Conservation (phyloP, 345 rosid genomes). For the Jatropha curcas region DNA sequence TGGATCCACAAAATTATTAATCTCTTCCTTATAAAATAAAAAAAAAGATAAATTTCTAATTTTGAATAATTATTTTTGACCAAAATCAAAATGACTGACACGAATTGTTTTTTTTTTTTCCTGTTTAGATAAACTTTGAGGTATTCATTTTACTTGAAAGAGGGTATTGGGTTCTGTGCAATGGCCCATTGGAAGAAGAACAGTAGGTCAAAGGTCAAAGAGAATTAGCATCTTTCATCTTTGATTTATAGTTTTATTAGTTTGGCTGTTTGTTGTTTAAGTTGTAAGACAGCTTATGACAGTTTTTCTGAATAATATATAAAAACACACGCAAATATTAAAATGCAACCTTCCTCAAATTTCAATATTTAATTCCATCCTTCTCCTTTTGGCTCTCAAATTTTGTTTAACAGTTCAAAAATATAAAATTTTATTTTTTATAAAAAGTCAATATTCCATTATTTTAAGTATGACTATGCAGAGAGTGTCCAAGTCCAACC, state of each 20-base stretch:
- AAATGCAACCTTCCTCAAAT: neutral
- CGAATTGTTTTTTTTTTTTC: too few species aligned
- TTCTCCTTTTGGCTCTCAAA: slow-evolving; percentile 6
- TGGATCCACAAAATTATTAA: too few species aligned
- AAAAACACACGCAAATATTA: neutral
- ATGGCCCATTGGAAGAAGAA: too few species aligned
- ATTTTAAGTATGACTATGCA: neutral
- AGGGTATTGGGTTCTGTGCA: too few species aligned
- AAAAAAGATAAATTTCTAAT: too few species aligned
- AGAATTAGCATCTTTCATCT: neutral
- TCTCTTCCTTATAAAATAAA: too few species aligned
- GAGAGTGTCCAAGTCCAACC: neutral
- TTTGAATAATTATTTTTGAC: too few species aligned
- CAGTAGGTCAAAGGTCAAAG: slow-evolving; percentile 20
- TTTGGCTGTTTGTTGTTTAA: neutral
- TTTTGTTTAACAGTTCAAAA: neutral
- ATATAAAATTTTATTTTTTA: neutral
- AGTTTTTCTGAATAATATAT: neutral
- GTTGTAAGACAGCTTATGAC: slow-evolving; percentile 4
- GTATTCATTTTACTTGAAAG: too few species aligned
- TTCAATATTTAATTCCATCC: slow-evolving; percentile 4
- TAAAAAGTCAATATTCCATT: slow-evolving; percentile 20
- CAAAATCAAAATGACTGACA: too few species aligned
- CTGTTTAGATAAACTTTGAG: too few species aligned
- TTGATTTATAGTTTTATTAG: neutral